Evolutionary conservation across 768 basidiomycete genomes (phyloP).

Genomic region (Guyanaporus albipodus): DNA sequence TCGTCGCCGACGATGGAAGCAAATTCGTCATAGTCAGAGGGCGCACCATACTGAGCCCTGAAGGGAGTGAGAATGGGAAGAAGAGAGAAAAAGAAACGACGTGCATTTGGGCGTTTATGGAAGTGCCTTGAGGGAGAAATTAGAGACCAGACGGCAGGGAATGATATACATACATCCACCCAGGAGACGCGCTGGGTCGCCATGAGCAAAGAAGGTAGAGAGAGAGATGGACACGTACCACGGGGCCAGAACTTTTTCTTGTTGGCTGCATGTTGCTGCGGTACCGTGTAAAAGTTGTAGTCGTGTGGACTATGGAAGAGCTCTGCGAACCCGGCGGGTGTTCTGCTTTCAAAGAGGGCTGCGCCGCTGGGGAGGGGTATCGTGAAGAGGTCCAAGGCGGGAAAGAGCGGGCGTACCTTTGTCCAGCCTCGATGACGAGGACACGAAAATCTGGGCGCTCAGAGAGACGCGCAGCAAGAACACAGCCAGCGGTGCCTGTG

Average conservation of each 20-base stretch:
- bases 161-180: constrained; percentile 61
- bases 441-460: constrained; percentile 35
- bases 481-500: constrained; percentile 43
- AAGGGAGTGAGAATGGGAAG: constrained; percentile 5
- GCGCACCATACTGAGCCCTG: constrained; percentile 57
- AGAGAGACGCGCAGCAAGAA: constrained; percentile 42
- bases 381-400: no score
- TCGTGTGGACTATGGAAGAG: constrained; percentile 47
- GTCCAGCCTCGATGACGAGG: constrained; percentile 35
- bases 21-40: constrained; percentile 70
- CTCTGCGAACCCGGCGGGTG: constrained; percentile 40
- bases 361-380: constrained; percentile 39
- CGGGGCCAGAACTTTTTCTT: constrained; percentile 59
- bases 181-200: constrained; percentile 55
- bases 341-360: constrained; percentile 37
- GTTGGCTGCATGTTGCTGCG: constrained; percentile 47
- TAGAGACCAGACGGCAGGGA: background rate
- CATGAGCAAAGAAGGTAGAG: background rate
- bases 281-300: constrained; percentile 53
- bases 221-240: constrained; percentile 40
- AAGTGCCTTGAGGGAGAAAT: constrained; percentile 40
- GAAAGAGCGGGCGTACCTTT: constrained; percentile 41
- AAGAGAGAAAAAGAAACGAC: background rate
- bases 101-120: constrained; percentile 58
- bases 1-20: constrained; percentile 49